Evolutionary conservation across 75 land plant genomes (phyloP).

Genomic region (Ceratopteris richardii): DNA sequence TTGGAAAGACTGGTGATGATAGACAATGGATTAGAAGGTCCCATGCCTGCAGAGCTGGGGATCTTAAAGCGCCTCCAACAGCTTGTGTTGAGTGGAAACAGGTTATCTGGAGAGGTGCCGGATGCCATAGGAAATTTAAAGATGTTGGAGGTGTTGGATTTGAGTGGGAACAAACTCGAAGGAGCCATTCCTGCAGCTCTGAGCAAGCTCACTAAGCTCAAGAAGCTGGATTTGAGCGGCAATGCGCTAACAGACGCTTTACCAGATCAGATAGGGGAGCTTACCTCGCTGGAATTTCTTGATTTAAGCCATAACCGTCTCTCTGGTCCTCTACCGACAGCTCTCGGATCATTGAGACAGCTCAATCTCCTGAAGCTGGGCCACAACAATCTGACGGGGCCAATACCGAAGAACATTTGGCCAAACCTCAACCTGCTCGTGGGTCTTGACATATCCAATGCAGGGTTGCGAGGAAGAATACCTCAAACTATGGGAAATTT

Average conservation of each 20-base stretch:
- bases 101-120: no score
- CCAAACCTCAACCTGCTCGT: background rate
- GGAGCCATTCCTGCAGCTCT: constrained; percentile 41
- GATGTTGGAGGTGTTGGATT: constrained; percentile 33
- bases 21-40: constrained; percentile 11
- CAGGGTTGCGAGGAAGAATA: background rate
- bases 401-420: background rate
- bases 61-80: constrained; percentile 1
- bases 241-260: constrained; percentile 6
- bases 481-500: background rate
- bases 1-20: constrained; percentile 12
- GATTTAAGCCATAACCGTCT: background rate
- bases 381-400: no score
- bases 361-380: no score
- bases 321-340: background rate
- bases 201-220: background rate
- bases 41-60: constrained; percentile 11
- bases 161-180: constrained; percentile 39
- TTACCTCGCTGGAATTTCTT: background rate
- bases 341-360: background rate
- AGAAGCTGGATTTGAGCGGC: background rate
- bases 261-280: background rate
- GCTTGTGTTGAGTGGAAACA: background rate
- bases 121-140: constrained; percentile 37
- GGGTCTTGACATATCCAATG: background rate